Evolutionary conservation across 352 stramenopile species (phyloP).

Genomic region (Pythium oligandrum): DNA sequence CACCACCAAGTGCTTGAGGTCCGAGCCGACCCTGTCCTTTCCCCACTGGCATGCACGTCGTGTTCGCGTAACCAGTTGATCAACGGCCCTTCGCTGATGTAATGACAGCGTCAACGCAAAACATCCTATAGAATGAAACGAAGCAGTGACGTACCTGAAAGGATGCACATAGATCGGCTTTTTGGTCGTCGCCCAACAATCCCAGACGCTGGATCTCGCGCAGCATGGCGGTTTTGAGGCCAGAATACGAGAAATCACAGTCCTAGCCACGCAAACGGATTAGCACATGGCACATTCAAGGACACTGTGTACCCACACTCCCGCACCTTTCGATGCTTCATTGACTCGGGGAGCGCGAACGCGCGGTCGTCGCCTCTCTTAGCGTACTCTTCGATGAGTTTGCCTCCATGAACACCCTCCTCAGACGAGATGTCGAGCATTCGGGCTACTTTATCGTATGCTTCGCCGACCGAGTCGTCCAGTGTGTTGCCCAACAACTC

Average conservation of each 20-base stretch:
- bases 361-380: slow-evolving; percentile 85
- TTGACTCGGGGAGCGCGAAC: slow-evolving; percentile 90
- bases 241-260: slow-evolving; percentile 98
- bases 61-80: slow-evolving; percentile 88
- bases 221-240: slow-evolving; percentile 96
- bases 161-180: slow-evolving; percentile 90
- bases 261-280: slow-evolving; percentile 37
- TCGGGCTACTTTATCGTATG: slow-evolving; percentile 97
- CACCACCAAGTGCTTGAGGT: slow-evolving; percentile 84
- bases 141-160: slow-evolving; percentile 69
- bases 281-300: too few relatives aligned
- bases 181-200: slow-evolving; percentile 12
- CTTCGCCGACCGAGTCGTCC: slow-evolving; percentile 97
- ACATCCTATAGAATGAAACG: slow-evolving; percentile 1
- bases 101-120: slow-evolving; percentile 1
- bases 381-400: slow-evolving; percentile 93
- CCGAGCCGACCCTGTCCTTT: slow-evolving; percentile 38
- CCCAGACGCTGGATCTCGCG: slow-evolving; percentile 60
- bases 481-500: slow-evolving; percentile 94
- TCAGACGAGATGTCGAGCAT: slow-evolving; percentile 86
- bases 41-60: slow-evolving; percentile 84
- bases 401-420: slow-evolving; percentile 82
- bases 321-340: slow-evolving; percentile 70
- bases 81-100: slow-evolving; percentile 53
- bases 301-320: background rate